These are phyloP conservation scores for Brettanomyces custersianus DNA, from an alignment of 805 yeast genomes.

Conservation along the genomic window DNA sequence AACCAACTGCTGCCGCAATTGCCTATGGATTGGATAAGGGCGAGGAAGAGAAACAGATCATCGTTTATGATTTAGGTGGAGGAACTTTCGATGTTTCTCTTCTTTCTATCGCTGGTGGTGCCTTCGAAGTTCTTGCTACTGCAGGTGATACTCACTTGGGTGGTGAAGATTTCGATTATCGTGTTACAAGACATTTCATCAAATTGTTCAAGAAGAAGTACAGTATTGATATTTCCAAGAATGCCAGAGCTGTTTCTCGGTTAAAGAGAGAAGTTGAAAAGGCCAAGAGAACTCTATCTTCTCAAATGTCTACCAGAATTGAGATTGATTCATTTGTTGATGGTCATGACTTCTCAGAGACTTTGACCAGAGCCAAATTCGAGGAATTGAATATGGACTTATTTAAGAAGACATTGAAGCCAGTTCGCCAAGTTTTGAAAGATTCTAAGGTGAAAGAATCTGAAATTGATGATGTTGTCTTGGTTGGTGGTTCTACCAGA, in stretches of 20 bases:
- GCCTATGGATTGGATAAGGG: constrained; percentile 89
- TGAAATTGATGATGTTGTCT: constrained; percentile 88
- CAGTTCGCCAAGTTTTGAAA: constrained; percentile 91
- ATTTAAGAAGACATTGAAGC: constrained; percentile 90
- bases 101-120: constrained; percentile 82
- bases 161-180: constrained; percentile 93
- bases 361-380: constrained; percentile 94
- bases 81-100: constrained; percentile 94
- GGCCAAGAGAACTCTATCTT: constrained; percentile 93
- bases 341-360: constrained; percentile 92
- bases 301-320: constrained; percentile 91
- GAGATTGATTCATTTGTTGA: constrained; percentile 93
- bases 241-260: constrained; percentile 83
- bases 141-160: constrained; percentile 97
- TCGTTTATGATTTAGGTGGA: constrained; percentile 94
- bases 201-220: constrained; percentile 90
- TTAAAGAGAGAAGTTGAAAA: constrained; percentile 96
- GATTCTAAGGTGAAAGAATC: constrained; percentile 84
- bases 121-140: constrained; percentile 86
- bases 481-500: constrained; percentile 99
- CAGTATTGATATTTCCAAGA: constrained; percentile 70
- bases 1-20: constrained; percentile 96
- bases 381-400: constrained; percentile 92
- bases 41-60: constrained; percentile 78
- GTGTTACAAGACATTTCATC: constrained; percentile 79